Conservation (phyloP, 441 rosid genomes). For the Daphne laureola region DNA sequence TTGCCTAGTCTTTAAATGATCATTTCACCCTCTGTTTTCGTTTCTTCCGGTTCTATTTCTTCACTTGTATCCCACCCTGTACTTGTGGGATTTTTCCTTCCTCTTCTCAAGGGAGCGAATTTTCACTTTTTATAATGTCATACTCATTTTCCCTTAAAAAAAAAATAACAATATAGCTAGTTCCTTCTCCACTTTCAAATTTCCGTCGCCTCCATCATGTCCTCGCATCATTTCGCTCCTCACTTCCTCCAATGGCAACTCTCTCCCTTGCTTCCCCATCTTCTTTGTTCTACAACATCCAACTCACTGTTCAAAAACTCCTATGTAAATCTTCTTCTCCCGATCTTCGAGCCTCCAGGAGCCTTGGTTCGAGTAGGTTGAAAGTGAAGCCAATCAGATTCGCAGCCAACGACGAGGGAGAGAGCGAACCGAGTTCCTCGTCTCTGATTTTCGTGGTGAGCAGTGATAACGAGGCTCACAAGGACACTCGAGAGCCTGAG, state of each 20-base stretch:
- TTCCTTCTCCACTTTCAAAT: slow-evolving; percentile 13
- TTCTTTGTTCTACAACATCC: slow-evolving; percentile 14
- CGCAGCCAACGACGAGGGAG: slow-evolving; percentile 39
- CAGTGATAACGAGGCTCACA: slow-evolving; percentile 13
- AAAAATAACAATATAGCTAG: no score
- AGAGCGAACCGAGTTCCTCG: slow-evolving; percentile 26
- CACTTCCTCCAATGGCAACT: slow-evolving; percentile 37
- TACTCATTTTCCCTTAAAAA: no score
- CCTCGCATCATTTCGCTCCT: background rate
- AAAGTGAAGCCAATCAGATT: slow-evolving; percentile 20
- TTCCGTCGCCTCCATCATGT: slow-evolving; percentile 13
- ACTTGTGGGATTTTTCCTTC: no score
- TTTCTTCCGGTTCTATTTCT: no score
- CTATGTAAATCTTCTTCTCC: slow-evolving; percentile 4
- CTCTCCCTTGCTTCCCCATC: slow-evolving; percentile 25
- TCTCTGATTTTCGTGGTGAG: slow-evolving; percentile 35
- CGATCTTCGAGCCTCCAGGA: slow-evolving; percentile 12
- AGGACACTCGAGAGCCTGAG: slow-evolving; percentile 17
- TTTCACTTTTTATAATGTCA: no score
- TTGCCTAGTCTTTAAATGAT: no score
- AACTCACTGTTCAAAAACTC: background rate
- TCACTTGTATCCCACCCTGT: no score
- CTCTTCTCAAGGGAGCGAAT: no score
- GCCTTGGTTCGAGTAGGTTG: slow-evolving; percentile 4
- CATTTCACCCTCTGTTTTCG: no score